These are phyloP conservation scores for Strobilomyces echinocephalus DNA, from an alignment of 768 basidiomycete genomes.

Conservation along the genomic window DNA sequence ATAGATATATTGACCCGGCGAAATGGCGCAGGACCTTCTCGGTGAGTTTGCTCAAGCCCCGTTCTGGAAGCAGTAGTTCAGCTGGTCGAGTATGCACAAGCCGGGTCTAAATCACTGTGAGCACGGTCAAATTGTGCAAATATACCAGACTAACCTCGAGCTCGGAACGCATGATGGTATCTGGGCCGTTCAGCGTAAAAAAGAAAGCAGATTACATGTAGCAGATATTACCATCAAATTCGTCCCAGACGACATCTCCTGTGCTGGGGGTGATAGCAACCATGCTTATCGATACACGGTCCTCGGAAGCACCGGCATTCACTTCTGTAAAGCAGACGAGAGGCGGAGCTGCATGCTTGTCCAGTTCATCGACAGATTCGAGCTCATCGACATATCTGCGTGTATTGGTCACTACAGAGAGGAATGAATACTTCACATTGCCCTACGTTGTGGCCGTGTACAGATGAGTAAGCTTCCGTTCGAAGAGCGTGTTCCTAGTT, in stretches of 20 bases:
- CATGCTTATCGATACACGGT: slow-evolving; percentile 56
- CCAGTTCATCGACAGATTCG: slow-evolving; percentile 60
- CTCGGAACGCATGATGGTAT: slow-evolving; percentile 81
- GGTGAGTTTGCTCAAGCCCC: slow-evolving; percentile 60
- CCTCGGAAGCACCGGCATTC: slow-evolving; percentile 13
- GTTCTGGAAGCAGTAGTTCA: slow-evolving; percentile 67
- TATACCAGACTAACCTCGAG: slow-evolving; percentile 56
- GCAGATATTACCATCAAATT: slow-evolving; percentile 62
- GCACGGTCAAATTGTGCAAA: not conserved
- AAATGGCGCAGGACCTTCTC: slow-evolving; percentile 73
- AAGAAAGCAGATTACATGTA: not conserved
- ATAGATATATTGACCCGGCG: slow-evolving; percentile 43
- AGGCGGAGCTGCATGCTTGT: slow-evolving; percentile 54
- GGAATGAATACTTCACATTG: not conserved
- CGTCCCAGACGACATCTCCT: slow-evolving; percentile 92
- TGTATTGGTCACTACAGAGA: slow-evolving; percentile 7
- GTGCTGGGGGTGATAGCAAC: slow-evolving; percentile 81
- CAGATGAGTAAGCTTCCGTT: slow-evolving; percentile 67
- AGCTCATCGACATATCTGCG: slow-evolving; percentile 77
- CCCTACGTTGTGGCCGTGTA: slow-evolving; percentile 86
- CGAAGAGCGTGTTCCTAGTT: slow-evolving; percentile 69
- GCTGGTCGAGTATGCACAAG: slow-evolving; percentile 80
- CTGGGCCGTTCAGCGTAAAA: slow-evolving; percentile 33
- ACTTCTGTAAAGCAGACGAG: slow-evolving; percentile 72
- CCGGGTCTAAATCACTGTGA: slow-evolving; percentile 58